Evolutionary conservation across 768 basidiomycete species (phyloP).

Genomic region (Podaxis sp.): DNA sequence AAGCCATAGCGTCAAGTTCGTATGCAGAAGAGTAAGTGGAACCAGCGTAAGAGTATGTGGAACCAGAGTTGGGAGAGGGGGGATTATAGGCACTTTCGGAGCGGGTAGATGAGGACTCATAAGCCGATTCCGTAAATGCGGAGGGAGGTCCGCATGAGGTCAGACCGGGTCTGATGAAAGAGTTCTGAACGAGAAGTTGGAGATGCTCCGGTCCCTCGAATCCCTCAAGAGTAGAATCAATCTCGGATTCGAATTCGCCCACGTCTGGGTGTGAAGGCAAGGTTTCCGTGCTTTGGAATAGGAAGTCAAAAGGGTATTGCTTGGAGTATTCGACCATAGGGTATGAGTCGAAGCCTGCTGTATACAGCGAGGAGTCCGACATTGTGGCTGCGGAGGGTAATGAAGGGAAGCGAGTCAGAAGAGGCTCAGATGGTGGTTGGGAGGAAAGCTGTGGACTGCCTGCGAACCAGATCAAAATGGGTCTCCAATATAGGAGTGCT

Average conservation of each 20-base stretch:
- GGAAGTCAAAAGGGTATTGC: slow-evolving; percentile 57
- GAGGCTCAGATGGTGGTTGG: slow-evolving; percentile 26
- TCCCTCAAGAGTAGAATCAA: slow-evolving; percentile 66
- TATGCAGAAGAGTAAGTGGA: slow-evolving; percentile 44
- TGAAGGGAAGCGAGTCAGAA: slow-evolving; percentile 18
- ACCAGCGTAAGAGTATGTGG: slow-evolving; percentile 20
- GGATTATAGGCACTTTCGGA: slow-evolving; percentile 71
- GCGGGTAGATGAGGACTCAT: slow-evolving; percentile 62
- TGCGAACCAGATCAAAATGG: slow-evolving; percentile 11
- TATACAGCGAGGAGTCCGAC: slow-evolving; percentile 27
- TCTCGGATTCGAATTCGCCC: slow-evolving; percentile 65
- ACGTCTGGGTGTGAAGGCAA: slow-evolving; percentile 76
- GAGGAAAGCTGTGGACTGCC: slow-evolving; percentile 19
- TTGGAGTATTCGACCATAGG: slow-evolving; percentile 29
- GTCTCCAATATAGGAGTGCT: slow-evolving; percentile 28
- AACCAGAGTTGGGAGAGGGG: slow-evolving; percentile 44
- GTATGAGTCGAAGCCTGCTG: slow-evolving; percentile 28
- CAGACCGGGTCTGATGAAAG: slow-evolving; percentile 54
- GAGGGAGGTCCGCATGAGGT: slow-evolving; percentile 71
- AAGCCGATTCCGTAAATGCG: slow-evolving; percentile 71
- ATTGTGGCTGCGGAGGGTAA: slow-evolving; percentile 27
- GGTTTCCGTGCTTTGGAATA: slow-evolving; percentile 54
- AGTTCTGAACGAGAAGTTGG: slow-evolving; percentile 24
- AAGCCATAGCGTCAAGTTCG: slow-evolving; percentile 58
- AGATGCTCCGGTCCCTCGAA: slow-evolving; percentile 59